These are phyloP conservation scores for Cyberlindnera sargentensis DNA, from an alignment of 805 yeast species.

Conservation along the genomic window DNA sequence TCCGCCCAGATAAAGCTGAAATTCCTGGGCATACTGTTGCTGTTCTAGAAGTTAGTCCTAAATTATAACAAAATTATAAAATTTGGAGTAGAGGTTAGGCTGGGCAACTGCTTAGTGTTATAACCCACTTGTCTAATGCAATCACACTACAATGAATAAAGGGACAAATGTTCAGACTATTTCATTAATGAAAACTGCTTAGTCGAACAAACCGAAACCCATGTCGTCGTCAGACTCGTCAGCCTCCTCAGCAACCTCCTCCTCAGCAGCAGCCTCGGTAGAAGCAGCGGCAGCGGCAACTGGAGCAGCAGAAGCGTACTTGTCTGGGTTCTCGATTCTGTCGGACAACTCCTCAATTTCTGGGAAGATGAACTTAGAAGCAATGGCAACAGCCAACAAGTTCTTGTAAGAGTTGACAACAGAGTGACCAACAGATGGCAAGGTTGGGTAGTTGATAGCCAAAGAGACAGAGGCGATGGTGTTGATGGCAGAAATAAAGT, in stretches of 20 bases:
- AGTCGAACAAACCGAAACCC: slow-evolving; percentile 99
- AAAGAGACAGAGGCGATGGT: slow-evolving; percentile 93
- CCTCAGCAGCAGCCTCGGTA: slow-evolving; percentile 69
- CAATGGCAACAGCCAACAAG: slow-evolving; percentile 94
- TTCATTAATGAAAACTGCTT: slow-evolving; percentile 29
- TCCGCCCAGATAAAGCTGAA: too few species aligned
- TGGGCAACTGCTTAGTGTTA: too few species aligned
- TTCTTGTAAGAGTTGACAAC: slow-evolving; percentile 99
- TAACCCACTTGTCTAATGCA: too few species aligned
- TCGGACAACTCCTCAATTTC: slow-evolving; percentile 99
- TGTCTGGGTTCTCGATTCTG: slow-evolving; percentile 99
- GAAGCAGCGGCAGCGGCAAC: slow-evolving; percentile 84
- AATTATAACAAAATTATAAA: too few species aligned
- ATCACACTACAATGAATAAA: too few species aligned
- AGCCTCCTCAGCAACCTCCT: slow-evolving; percentile 62
- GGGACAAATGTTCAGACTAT: neutral
- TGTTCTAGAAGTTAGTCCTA: too few species aligned
- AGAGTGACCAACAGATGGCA: slow-evolving; percentile 98
- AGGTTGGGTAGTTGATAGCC: slow-evolving; percentile 98
- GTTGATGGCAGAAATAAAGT: slow-evolving; percentile 88
- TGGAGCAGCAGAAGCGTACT: slow-evolving; percentile 99
- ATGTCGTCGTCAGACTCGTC: slow-evolving; percentile 70
- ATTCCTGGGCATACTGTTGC: too few species aligned
- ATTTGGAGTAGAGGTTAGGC: too few species aligned
- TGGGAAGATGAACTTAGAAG: slow-evolving; percentile 98